Percentiles rank a stretch among this genome's conserved stretches.
phyloP scores from a whole-genome alignment of 2,329 filamentous ascomycete species.

The Clonostachys sp. region DNA sequence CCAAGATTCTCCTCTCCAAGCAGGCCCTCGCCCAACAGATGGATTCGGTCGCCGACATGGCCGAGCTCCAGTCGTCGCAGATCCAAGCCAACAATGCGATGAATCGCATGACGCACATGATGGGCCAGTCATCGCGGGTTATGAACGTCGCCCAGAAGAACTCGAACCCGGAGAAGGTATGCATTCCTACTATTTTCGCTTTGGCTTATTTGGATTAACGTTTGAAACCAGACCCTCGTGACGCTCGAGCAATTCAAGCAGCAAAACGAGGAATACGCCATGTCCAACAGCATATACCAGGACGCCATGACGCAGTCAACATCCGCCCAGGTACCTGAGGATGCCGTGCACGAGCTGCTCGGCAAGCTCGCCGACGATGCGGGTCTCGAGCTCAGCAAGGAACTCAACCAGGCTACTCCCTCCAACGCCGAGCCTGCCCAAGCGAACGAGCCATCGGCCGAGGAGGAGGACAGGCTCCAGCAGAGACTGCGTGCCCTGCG shows the following conservation, averaged over 20 bases:
- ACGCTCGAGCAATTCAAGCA: constrained; percentile 57
- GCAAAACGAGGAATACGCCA: constrained; percentile 61
- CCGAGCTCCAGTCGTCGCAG: constrained; percentile 54
- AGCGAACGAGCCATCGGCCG: constrained; percentile 62
- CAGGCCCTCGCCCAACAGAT: constrained; percentile 59
- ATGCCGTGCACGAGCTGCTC: constrained; percentile 82
- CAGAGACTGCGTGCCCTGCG: constrained; percentile 52
- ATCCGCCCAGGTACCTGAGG: constrained; percentile 66
- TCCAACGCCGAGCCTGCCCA: constrained; percentile 53
- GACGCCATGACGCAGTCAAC: constrained; percentile 80
- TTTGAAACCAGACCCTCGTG: constrained; percentile 40
- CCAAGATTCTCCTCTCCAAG: constrained; percentile 57
- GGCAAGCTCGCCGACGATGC: constrained; percentile 84
- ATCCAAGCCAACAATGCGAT: constrained; percentile 62
- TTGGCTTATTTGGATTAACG: not conserved
- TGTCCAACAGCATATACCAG: constrained; percentile 73
- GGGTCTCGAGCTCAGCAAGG: constrained; percentile 74
- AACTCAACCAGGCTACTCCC: constrained; percentile 57
- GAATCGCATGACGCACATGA: constrained; percentile 63
- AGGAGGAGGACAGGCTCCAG: constrained; percentile 73
- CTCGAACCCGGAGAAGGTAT: constrained; percentile 53
- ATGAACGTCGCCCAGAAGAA: constrained; percentile 55
- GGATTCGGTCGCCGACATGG: constrained; percentile 62
- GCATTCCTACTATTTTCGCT: not conserved
- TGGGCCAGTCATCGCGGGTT: constrained; percentile 53